These are phyloP conservation scores for Aristolochia californica DNA, from an alignment of 164 flowering plant genomes.

Conservation along the genomic window DNA sequence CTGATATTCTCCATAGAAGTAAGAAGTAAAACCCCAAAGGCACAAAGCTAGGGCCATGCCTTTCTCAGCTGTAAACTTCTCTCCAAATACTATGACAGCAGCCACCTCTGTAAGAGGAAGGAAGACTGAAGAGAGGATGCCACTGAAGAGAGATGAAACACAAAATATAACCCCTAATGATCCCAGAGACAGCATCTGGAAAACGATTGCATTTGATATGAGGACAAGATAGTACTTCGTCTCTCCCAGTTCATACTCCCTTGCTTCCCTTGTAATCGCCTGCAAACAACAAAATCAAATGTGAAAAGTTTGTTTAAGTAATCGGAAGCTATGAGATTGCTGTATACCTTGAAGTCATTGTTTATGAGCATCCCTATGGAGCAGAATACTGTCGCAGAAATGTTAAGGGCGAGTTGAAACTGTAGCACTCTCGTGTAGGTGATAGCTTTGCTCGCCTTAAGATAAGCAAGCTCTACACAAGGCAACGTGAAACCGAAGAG, in stretches of 20 bases:
- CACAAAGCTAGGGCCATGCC: conserved; percentile 17
- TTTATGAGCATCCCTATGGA: conserved; percentile 3
- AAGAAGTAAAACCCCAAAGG: conserved; percentile 18
- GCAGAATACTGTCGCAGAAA: conserved; percentile 1
- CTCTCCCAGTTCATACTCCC: conserved; percentile 11
- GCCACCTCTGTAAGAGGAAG: conserved; percentile 10
- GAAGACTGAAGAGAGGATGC: conserved; percentile 5
- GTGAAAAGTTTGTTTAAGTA: neutral
- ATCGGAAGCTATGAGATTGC: neutral
- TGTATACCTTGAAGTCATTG: neutral
- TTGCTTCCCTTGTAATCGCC: conserved; percentile 18
- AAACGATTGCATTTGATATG: conserved; percentile 1
- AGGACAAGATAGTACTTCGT: conserved; percentile 12
- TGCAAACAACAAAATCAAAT: conserved; percentile 1
- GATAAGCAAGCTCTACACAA: neutral
- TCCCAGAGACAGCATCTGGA: conserved; percentile 8
- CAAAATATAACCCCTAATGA: conserved; percentile 11
- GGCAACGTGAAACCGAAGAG: conserved; percentile 3
- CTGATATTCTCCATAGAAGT: conserved; percentile 9
- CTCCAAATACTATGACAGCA: conserved; percentile 16
- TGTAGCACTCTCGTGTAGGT: no score
- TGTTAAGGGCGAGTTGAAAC: no score
- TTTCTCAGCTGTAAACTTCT: conserved; percentile 18
- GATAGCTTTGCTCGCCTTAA: conserved; percentile 1
- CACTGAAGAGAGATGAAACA: conserved; percentile 11